phyloP scores from a whole-genome alignment of 345 rosid species.

The Syzygium grande region DNA sequence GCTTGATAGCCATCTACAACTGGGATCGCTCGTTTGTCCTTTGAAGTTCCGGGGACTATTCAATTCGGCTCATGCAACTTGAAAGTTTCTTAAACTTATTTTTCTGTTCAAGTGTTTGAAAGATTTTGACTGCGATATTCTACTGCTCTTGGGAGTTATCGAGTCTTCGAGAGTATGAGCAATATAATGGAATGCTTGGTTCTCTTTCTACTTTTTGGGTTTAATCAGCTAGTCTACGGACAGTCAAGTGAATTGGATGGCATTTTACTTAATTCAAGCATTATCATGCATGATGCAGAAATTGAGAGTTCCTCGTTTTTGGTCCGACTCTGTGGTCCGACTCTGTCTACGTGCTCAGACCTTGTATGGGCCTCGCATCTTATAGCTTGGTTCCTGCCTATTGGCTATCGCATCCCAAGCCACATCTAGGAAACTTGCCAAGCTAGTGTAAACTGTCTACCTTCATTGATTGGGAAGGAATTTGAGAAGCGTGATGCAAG shows the following conservation, averaged over 20 bases:
- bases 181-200: neutral
- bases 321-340: neutral
- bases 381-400: neutral
- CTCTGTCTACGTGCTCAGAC: neutral
- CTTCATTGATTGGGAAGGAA: neutral
- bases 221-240: neutral
- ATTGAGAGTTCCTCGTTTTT: neutral
- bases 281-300: neutral
- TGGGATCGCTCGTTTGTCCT: neutral
- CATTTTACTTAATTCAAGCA: neutral
- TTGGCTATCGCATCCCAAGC: neutral
- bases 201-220: neutral
- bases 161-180: neutral
- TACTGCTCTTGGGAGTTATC: neutral
- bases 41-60: neutral
- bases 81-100: neutral
- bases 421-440: neutral
- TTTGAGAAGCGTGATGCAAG: neutral
- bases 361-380: neutral
- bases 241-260: neutral
- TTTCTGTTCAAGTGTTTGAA: neutral
- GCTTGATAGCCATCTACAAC: constrained; percentile 17
- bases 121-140: neutral
- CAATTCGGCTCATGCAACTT: neutral
- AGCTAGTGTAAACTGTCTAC: neutral